Evolutionary conservation across 2,329 filamentous ascomycete species (phyloP).

Genomic region (Colletotrichum tabaci): DNA sequence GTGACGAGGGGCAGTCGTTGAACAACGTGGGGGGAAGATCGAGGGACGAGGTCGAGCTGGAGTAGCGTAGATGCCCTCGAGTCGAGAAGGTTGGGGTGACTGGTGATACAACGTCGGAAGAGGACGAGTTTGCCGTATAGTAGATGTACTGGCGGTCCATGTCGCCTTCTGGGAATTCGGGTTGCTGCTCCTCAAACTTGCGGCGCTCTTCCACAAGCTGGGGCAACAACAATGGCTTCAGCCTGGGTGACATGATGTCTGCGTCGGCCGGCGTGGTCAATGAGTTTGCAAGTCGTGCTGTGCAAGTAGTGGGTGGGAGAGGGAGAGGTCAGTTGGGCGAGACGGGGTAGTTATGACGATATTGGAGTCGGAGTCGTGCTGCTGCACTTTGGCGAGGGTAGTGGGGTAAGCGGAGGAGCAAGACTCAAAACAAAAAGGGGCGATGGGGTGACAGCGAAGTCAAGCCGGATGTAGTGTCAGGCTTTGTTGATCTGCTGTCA

Average conservation of each 20-base stretch:
- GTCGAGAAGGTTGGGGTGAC: conserved; percentile 79
- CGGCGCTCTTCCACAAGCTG: conserved; percentile 67
- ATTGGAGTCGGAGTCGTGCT: not conserved
- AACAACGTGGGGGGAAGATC: conserved; percentile 69
- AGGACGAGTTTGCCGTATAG: conserved; percentile 68
- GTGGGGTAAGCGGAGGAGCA: conserved; percentile 26
- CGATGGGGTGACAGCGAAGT: conserved; percentile 23
- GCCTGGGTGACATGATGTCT: conserved; percentile 60
- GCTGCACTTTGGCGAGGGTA: conserved; percentile 17
- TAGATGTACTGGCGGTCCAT: conserved; percentile 58
- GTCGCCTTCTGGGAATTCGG: conserved; percentile 48
- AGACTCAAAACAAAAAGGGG: conserved; percentile 12
- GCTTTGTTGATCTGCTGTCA: conserved; percentile 30
- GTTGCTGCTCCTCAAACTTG: conserved; percentile 55
- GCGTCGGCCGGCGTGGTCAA: conserved; percentile 1
- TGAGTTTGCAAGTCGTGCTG: conserved; percentile 4
- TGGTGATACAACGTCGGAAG: conserved; percentile 79
- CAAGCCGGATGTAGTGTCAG: conserved; percentile 3
- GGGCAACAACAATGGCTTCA: conserved; percentile 69
- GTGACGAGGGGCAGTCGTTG: conserved; percentile 69
- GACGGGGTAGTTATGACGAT: conserved; percentile 24
- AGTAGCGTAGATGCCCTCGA: conserved; percentile 74
- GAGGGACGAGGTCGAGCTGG: conserved; percentile 85
- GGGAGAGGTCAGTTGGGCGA: conserved; percentile 15
- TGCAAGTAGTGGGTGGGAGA: conserved; percentile 14